Evolutionary conservation across 192 early-diverging fungal species (phyloP).

Genomic region (Backusella tarrabulga): DNA sequence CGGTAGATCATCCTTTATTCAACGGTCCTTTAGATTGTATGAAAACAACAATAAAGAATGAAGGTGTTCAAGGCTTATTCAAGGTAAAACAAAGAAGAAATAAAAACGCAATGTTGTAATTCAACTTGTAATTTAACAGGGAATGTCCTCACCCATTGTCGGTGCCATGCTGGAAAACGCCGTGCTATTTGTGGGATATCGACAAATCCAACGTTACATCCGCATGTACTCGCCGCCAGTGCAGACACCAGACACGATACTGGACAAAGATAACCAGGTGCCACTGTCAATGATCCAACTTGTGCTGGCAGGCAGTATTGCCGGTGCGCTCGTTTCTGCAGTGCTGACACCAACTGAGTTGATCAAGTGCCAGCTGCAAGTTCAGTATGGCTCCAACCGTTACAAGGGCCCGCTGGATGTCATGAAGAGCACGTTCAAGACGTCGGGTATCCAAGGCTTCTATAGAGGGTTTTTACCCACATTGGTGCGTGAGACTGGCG

Average conservation of each 20-base stretch:
- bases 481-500: constrained; percentile 83
- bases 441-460: constrained; percentile 58
- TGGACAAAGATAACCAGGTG: constrained; percentile 26
- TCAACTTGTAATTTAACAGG: constrained; percentile 44
- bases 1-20: constrained; percentile 61
- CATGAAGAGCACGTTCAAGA: constrained; percentile 40
- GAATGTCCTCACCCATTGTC: constrained; percentile 85
- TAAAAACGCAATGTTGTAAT: background rate
- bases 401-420: constrained; percentile 50
- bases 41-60: constrained; percentile 64
- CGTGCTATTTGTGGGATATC: constrained; percentile 85
- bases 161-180: constrained; percentile 97
- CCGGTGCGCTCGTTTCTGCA: constrained; percentile 84
- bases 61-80: constrained; percentile 86
- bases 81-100: constrained; percentile 54
- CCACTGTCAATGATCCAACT: constrained; percentile 68
- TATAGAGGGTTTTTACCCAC: constrained; percentile 84
- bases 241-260: background rate
- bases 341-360: constrained; percentile 94
- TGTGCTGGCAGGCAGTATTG: constrained; percentile 76
- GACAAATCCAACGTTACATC: constrained; percentile 75
- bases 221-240: constrained; percentile 40
- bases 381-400: constrained; percentile 58
- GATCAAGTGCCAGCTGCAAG: constrained; percentile 96
- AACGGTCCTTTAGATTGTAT: constrained; percentile 83